Evolutionary conservation across 139 green algal genomes (phyloP).

Genomic region (Coelastrella sp.): DNA sequence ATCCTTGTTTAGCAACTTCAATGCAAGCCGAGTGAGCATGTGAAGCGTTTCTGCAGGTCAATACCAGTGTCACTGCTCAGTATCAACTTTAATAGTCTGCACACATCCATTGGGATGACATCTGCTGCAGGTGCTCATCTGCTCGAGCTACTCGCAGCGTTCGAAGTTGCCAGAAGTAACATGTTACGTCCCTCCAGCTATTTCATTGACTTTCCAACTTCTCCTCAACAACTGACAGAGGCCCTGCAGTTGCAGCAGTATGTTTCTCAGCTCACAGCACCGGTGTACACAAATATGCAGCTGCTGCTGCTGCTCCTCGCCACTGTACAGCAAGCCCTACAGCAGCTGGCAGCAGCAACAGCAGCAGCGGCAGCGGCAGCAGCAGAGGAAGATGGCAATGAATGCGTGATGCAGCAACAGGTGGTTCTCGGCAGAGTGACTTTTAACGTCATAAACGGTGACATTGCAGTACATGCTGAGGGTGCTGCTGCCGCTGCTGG

Average conservation of each 20-base stretch:
- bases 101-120: neutral
- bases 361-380: constrained; percentile 11
- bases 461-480: neutral
- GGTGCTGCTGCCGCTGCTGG: neutral
- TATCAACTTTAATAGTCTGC: neutral
- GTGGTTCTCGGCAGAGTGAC: neutral
- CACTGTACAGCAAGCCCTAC: neutral
- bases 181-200: constrained; percentile 26
- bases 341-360: neutral
- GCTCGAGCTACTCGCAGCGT: constrained; percentile 12
- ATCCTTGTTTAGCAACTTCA: too few relatives aligned
- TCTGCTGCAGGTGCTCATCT: neutral
- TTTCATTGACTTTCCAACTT: neutral
- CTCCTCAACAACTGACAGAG: neutral
- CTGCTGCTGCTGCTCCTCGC: constrained; percentile 32
- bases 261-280: neutral
- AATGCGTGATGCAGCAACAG: neutral
- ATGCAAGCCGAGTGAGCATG: too few relatives aligned
- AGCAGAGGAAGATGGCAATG: constrained; percentile 4
- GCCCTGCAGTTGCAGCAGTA: constrained; percentile 29
- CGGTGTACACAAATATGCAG: neutral
- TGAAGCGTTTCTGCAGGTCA: too few relatives aligned
- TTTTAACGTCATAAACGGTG: too few relatives aligned
- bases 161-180: constrained; percentile 14
- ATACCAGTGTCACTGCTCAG: too few relatives aligned